Percentiles rank a stretch among this genome's conserved stretches.
phyloP scores from a whole-genome alignment of 805 yeast genomes.

The Henningerozyma blattae region DNA sequence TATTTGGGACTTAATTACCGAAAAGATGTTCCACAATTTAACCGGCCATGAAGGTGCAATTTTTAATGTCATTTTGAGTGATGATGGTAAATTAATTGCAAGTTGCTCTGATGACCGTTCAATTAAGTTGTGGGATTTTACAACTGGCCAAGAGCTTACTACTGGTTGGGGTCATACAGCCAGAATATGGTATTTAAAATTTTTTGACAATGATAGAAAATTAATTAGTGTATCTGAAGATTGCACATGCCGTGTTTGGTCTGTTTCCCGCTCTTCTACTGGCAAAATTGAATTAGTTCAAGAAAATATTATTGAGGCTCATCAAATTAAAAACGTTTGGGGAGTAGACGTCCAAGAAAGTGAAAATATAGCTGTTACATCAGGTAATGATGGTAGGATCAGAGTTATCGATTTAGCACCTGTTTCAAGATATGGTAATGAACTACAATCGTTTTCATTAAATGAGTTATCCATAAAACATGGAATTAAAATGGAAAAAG shows the following conservation, averaged over 20 bases:
- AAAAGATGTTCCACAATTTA: constrained; percentile 39
- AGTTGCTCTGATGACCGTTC: constrained; percentile 95
- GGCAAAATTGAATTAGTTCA: constrained; percentile 12
- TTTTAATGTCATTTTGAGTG: constrained; percentile 61
- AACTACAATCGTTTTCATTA: constrained; percentile 18
- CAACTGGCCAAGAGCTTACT: constrained; percentile 45
- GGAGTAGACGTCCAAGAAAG: constrained; percentile 45
- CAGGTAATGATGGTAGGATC: constrained; percentile 89
- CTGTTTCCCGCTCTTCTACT: constrained; percentile 24
- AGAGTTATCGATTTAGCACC: constrained; percentile 44
- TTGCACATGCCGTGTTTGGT: constrained; percentile 75
- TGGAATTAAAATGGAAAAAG: constrained; percentile 24
- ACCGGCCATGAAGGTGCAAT: constrained; percentile 86
- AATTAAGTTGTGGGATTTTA: constrained; percentile 59
- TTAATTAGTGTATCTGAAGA: constrained; percentile 76
- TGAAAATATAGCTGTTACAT: constrained; percentile 51
- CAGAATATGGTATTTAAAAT: constrained; percentile 76
- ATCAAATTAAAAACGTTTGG: constrained; percentile 84
- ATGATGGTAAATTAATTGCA: constrained; percentile 41
- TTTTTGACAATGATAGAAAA: constrained; percentile 30
- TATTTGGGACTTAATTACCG: constrained; percentile 51
- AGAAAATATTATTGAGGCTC: constrained; percentile 45
- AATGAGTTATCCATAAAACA: constrained; percentile 24
- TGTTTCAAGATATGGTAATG: constrained; percentile 20
- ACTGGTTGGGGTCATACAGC: constrained; percentile 97